Evolutionary conservation across 2,329 filamentous ascomycete genomes (phyloP).

Genomic region (Myriosclerotinia curreyana): DNA sequence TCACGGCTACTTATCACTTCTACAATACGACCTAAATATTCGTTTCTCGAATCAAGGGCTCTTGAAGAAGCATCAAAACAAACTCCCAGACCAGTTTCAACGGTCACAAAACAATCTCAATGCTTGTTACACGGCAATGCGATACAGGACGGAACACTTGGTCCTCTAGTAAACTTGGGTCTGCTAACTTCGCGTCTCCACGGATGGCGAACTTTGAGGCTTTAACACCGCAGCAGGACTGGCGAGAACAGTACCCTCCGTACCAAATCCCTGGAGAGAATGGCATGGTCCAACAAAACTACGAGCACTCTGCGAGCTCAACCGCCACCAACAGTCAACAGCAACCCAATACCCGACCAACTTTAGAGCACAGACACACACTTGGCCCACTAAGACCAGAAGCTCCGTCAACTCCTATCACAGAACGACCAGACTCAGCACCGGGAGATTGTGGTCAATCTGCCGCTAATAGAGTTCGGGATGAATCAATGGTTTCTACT

Average conservation of each 20-base stretch:
- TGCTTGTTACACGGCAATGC: conserved; percentile 42
- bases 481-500: conserved; percentile 44
- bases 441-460: conserved; percentile 33
- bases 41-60: conserved; percentile 18
- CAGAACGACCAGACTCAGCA: conserved; percentile 38
- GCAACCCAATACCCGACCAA: conserved; percentile 29
- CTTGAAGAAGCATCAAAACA: conserved; percentile 2
- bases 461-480: conserved; percentile 39
- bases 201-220: conserved; percentile 42
- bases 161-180: conserved; percentile 41
- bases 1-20: conserved; percentile 29
- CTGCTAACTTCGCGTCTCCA: conserved; percentile 38
- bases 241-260: conserved; percentile 40
- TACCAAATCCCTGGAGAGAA: conserved; percentile 37
- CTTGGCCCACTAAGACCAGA: conserved; percentile 34
- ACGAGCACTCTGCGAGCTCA: conserved; percentile 33
- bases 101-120: conserved; percentile 36
- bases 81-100: conserved; percentile 11
- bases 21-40: conserved; percentile 7
- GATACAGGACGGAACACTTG: conserved; percentile 42
- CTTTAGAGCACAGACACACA: conserved; percentile 38
- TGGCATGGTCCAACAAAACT: conserved; percentile 33
- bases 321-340: conserved; percentile 31
- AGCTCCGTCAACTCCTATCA: conserved; percentile 27
- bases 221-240: conserved; percentile 40